These are phyloP conservation scores for Penicillium robsamsonii DNA, from an alignment of 495 filamentous ascomycete species.

Conservation along the genomic window DNA sequence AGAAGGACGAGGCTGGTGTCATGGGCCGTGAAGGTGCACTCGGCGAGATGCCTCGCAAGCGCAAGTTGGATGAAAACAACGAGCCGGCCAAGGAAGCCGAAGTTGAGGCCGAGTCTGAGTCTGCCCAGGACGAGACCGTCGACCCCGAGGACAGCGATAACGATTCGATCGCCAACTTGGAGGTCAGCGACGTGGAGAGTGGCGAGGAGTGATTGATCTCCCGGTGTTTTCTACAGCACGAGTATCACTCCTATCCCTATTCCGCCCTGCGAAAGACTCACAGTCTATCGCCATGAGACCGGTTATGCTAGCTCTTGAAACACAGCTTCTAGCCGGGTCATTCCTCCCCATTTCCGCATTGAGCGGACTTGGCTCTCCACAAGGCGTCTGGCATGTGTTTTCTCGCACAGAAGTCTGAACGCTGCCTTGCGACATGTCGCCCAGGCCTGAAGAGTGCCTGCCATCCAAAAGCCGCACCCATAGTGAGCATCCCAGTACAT, in stretches of 20 bases:
- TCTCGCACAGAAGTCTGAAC: neutral
- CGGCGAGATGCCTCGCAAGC: constrained; percentile 62
- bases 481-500: constrained; percentile 7
- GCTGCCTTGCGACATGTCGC: neutral
- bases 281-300: neutral
- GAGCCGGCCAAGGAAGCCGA: constrained; percentile 31
- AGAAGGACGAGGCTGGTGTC: constrained; percentile 49
- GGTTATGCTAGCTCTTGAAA: constrained; percentile 13
- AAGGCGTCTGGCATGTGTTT: neutral
- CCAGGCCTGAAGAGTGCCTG: neutral
- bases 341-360: neutral
- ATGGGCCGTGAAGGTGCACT: constrained; percentile 58
- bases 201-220: constrained; percentile 37
- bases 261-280: neutral
- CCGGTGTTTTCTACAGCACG: constrained; percentile 4
- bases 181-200: constrained; percentile 46
- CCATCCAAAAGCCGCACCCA: neutral
- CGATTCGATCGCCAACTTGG: constrained; percentile 44
- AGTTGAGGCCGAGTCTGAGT: constrained; percentile 24
- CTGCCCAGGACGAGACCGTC: constrained; percentile 37
- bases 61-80: constrained; percentile 47
- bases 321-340: constrained; percentile 12
- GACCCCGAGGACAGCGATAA: constrained; percentile 39
- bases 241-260: constrained; percentile 8
- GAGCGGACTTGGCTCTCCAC: constrained; percentile 2